Evolutionary conservation across 768 basidiomycete species (phyloP).

Genomic region (Cystofilobasidium macerans): DNA sequence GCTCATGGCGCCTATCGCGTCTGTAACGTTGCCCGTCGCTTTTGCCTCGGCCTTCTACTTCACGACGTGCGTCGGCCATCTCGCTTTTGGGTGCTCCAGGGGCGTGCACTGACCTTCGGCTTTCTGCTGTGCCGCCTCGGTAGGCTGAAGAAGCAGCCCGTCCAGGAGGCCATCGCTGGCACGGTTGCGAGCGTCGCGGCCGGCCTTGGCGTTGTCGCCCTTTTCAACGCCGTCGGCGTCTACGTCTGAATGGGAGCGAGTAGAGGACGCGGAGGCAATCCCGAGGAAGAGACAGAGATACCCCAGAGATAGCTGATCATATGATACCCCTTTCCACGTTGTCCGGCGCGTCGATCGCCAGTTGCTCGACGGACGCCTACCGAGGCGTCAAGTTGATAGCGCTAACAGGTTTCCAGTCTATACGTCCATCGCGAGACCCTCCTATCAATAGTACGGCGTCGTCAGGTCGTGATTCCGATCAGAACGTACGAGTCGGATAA

Average conservation of each 20-base stretch:
- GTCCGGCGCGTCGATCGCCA: too few relatives aligned
- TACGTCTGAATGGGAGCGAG: slow-evolving; percentile 65
- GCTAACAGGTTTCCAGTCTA: too few relatives aligned
- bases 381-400: too few relatives aligned
- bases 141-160: slow-evolving; percentile 65
- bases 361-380: too few relatives aligned
- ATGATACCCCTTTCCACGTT: too few relatives aligned
- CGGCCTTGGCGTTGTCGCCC: slow-evolving; percentile 77
- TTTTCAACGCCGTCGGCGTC: slow-evolving; percentile 77
- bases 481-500: neutral
- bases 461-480: neutral
- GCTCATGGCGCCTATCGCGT: slow-evolving; percentile 62
- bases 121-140: slow-evolving; percentile 29
- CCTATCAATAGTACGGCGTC: neutral
- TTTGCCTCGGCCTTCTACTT: slow-evolving; percentile 85
- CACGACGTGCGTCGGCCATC: slow-evolving; percentile 46
- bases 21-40: slow-evolving; percentile 58
- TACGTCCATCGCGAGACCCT: too few relatives aligned
- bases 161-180: slow-evolving; percentile 61
- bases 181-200: slow-evolving; percentile 63
- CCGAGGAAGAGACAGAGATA: too few relatives aligned
- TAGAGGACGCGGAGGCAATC: too few relatives aligned
- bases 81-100: neutral
- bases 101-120: neutral
- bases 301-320: too few relatives aligned